Base-by-base conservation (phyloP, 257 asterid genomes). In the Anisodus tanguticus region DNA sequence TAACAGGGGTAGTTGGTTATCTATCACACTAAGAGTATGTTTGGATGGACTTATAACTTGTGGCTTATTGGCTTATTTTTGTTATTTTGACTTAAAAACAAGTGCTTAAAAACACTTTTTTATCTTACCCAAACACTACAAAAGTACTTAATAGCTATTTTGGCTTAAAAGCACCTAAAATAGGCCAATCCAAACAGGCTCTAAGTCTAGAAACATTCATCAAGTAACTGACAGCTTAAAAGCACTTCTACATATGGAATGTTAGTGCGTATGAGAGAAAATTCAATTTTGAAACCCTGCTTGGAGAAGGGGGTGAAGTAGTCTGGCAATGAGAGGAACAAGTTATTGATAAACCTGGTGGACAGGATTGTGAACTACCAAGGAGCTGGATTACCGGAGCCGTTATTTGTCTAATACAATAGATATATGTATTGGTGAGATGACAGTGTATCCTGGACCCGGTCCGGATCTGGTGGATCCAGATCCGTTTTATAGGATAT, bases 331-430 rank as follows among this genome's bases (percentile, higher is more conserved):
- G 31, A 76, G 63, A 76, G 81, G 19, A 76, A 53, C 64, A 26
- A 76, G 39, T 76, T 22, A 53, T 2, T 8, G 31, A 4, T 3
- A 53, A 53, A 76, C 26, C 59, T 76, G 26, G 26, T 53, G 49
- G 80, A 4, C 3, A 1, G 64, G 81, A 76, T 51, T 51, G 64
- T 76, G 47, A 54, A 51, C 63, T 76, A 26, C 81, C 81, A 53
- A 51, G 62, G 60, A 72, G 80, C n/a, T 47, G 80, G 80, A 51
- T 76, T 22, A 51, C 26, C 26, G 63, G 39, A 76, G 81, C 13
- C 31, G 10, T 22, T 9, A 51, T 53, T 51, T 76, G 15, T 49
- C 41, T 53, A 31, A 53, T 26, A 51, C 15, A 76, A 76, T 7
- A 26, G 43, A 51, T 26, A 22, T 49, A 76, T 26, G 22, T 49